Conservation (phyloP, 257 asterid genomes). For the Primulina eburnea region DNA sequence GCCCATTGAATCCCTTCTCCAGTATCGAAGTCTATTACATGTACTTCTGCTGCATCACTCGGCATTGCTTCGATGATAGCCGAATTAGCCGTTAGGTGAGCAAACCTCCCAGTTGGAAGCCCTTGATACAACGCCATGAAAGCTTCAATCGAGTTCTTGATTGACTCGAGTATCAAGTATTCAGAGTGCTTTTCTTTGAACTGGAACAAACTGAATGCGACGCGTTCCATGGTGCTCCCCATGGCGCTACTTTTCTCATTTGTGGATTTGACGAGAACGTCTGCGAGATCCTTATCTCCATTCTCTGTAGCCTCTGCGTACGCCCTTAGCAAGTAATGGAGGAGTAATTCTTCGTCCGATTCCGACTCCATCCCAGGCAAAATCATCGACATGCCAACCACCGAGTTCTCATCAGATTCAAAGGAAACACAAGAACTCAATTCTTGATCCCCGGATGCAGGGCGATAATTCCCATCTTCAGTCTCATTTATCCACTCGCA, state of each 20-base stretch:
- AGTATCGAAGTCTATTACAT: slow-evolving; percentile 46
- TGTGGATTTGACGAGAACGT: slow-evolving; percentile 42
- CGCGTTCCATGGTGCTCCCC: slow-evolving; percentile 47
- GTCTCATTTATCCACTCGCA: slow-evolving; percentile 43
- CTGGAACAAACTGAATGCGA: slow-evolving; percentile 55
- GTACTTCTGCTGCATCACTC: slow-evolving; percentile 22
- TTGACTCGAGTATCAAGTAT: slow-evolving; percentile 49
- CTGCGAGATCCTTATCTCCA: slow-evolving; percentile 48
- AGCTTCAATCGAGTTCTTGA: slow-evolving; percentile 45
- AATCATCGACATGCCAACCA: slow-evolving; percentile 13
- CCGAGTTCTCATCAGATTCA: slow-evolving; percentile 32
- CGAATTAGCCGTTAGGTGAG: slow-evolving; percentile 54
- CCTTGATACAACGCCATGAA: slow-evolving; percentile 46
- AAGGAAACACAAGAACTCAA: slow-evolving; percentile 39
- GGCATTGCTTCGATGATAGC: slow-evolving; percentile 55
- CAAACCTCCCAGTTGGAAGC: slow-evolving; percentile 54
- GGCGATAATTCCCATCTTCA: slow-evolving; percentile 28
- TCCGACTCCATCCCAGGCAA: slow-evolving; percentile 35
- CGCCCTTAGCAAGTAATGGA: slow-evolving; percentile 53
- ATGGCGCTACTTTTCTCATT: slow-evolving; percentile 43
- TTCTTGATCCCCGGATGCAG: slow-evolving; percentile 30
- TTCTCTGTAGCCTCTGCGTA: slow-evolving; percentile 61
- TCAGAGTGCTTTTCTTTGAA: slow-evolving; percentile 35
- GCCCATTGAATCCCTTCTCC: slow-evolving; percentile 74
- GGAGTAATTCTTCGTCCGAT: slow-evolving; percentile 35